Evolutionary conservation across 495 filamentous ascomycete genomes (phyloP).

Genomic region (Penicillium manginii): DNA sequence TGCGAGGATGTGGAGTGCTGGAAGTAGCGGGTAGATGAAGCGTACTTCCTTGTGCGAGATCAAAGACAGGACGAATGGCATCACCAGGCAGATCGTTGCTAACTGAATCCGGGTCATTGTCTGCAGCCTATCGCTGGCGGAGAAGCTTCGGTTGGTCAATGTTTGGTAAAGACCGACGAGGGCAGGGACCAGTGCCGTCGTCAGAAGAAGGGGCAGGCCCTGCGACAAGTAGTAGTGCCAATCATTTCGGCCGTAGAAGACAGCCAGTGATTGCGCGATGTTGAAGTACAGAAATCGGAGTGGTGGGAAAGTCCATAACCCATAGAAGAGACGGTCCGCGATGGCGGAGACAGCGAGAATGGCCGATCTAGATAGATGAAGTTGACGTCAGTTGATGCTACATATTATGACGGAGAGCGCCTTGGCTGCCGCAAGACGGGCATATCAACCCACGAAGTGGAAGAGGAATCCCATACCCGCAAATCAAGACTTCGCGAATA

Average conservation of each 20-base stretch:
- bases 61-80: conserved; percentile 67
- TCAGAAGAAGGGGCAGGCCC: conserved; percentile 85
- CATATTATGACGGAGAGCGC: not conserved
- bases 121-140: conserved; percentile 28
- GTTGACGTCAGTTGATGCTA: conserved; percentile 12
- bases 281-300: conserved; percentile 93
- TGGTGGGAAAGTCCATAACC: conserved; percentile 86
- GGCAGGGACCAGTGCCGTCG: conserved; percentile 78
- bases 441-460: not conserved
- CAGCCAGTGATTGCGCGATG: conserved; percentile 77
- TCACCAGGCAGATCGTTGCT: conserved; percentile 59
- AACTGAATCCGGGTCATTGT: conserved; percentile 59
- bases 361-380: conserved; percentile 39
- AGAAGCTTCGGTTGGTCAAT: conserved; percentile 35
- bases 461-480: conserved; percentile 57
- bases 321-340: conserved; percentile 84
- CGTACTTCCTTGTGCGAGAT: conserved; percentile 97
- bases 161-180: conserved; percentile 65
- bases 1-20: conserved; percentile 78
- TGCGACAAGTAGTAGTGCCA: conserved; percentile 93
- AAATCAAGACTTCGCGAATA: conserved; percentile 63
- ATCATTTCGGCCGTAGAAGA: conserved; percentile 91
- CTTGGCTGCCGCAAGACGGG: too few relatives aligned
- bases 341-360: conserved; percentile 65
- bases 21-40: conserved; percentile 93